phyloP scores from a whole-genome alignment of 139 green algal species.

The Haematococcus lacustris region DNA sequence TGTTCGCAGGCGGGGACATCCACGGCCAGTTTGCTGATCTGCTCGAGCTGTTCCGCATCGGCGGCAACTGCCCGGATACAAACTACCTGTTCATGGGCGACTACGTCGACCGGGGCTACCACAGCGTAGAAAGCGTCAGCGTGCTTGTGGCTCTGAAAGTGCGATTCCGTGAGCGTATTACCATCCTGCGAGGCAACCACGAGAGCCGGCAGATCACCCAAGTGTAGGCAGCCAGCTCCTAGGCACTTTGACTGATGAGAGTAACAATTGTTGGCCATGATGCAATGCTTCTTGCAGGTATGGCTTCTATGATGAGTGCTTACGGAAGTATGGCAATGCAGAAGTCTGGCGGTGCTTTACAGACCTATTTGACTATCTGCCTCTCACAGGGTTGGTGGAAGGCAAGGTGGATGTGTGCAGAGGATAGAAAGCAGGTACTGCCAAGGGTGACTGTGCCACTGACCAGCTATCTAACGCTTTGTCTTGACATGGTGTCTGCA shows the following conservation, averaged over 20 bases:
- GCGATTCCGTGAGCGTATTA: constrained; percentile 91
- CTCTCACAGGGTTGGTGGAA: constrained; percentile 92
- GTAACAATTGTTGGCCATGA: too few species aligned
- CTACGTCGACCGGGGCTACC: constrained; percentile 97
- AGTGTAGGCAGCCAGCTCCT: too few species aligned
- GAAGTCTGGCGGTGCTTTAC: constrained; percentile 99
- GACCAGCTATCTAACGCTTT: too few species aligned
- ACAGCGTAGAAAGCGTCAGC: constrained; percentile 92
- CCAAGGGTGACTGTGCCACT: too few species aligned
- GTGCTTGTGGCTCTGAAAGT: constrained; percentile 89
- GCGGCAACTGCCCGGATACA: constrained; percentile 89
- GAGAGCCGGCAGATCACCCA: constrained; percentile 97
- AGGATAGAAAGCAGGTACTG: too few species aligned
- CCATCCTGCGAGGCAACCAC: constrained; percentile 97
- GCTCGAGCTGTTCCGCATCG: constrained; percentile 93
- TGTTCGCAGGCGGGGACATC: constrained; percentile 78
- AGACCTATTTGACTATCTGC: constrained; percentile 99
- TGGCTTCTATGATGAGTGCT: constrained; percentile 99
- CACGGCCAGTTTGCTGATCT: constrained; percentile 98
- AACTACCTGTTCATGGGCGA: constrained; percentile 99
- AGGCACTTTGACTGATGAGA: too few species aligned
- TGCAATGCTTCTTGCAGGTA: constrained; percentile 79
- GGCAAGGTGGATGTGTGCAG: constrained; percentile 75
- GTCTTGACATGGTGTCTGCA: too few species aligned
- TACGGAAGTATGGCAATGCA: constrained; percentile 96